Base-by-base conservation (phyloP, 768 basidiomycete species). In the Mycena filopes region DNA sequence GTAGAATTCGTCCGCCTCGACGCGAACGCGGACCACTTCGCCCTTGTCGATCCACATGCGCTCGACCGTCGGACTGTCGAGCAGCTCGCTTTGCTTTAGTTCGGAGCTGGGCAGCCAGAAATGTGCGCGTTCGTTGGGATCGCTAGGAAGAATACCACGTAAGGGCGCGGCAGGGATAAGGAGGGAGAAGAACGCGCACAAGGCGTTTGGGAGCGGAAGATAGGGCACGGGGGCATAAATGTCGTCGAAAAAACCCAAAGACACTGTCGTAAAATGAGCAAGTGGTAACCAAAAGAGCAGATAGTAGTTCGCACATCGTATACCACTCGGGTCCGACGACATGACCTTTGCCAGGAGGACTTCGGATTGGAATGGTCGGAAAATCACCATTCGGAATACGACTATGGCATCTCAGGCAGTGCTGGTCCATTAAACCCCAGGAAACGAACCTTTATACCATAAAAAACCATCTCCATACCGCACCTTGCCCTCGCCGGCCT, bases 391-490 rank as follows among this genome's bases (percentile, higher is more conserved):
- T 41, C 96, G 83, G 76, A 99, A 98, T 12, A 92, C 86, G 10
- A 92, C 97, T 99, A 51, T 33, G 43, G 45, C 54, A 29, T 33
- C 42, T 57, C 18, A 64, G 48, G 51, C 11, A 38, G 4, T 56
- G 20, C 47, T 42, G 21, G 9, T 33, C 46, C n/a, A 51, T 41
- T 29, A 8, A 12, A 23, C 25, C 12, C 20, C 11, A 36, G 2
- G 29, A 59, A 11, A 31, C 40, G n/a, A 55, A 96, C 96, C 87
- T 84, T 93, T 95, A 75, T 99, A 96, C 91, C 96, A 99, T 72
- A 97, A 80, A 73, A 89, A 90, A 0, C 97, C 97, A 76, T 99
- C 97, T 0, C 97, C 96, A 71, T 96, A 98, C 38, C 95, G 85
- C 6, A 99, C 90, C 67, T 92, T 96, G 1, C 97, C 97, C 73